phyloP scores from a whole-genome alignment of 768 basidiomycete species.

The Hypholoma fasciculare region DNA sequence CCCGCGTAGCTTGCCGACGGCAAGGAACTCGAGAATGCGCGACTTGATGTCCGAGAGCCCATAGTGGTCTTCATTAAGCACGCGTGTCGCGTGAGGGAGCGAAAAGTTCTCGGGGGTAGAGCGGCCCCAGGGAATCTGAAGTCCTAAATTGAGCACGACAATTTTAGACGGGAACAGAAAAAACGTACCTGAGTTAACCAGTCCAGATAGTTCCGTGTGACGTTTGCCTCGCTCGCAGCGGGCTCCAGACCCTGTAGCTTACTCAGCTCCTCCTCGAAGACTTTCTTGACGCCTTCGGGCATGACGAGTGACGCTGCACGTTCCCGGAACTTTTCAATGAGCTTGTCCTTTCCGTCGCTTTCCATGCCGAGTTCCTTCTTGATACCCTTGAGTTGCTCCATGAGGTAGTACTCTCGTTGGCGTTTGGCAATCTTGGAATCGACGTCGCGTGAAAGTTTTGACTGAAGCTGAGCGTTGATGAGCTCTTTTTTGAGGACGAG shows the following conservation, averaged over 20 bases:
- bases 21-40: conserved; percentile 93
- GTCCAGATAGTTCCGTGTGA: conserved; percentile 92
- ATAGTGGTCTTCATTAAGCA: conserved; percentile 95
- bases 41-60: conserved; percentile 91
- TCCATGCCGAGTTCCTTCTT: conserved; percentile 97
- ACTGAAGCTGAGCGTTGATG: conserved; percentile 94
- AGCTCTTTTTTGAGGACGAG: conserved; percentile 96
- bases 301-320: conserved; percentile 80
- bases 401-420: conserved; percentile 92
- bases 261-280: conserved; percentile 93
- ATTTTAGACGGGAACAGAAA: background rate
- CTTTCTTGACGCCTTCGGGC: conserved; percentile 88
- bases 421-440: conserved; percentile 94
- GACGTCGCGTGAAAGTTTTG: conserved; percentile 89
- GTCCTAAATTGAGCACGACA: conserved; percentile 5
- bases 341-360: conserved; percentile 90
- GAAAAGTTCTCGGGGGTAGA: conserved; percentile 94
- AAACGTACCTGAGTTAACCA: conserved; percentile 77
- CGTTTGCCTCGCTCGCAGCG: conserved; percentile 89
- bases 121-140: conserved; percentile 92
- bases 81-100: conserved; percentile 75
- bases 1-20: conserved; percentile 92
- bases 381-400: conserved; percentile 96
- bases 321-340: conserved; percentile 91
- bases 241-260: conserved; percentile 91